Evolutionary conservation across 768 basidiomycete genomes (phyloP), one percentile per base, ranked within the genome.

Genomic region (Termitomyces sp.): DNA sequence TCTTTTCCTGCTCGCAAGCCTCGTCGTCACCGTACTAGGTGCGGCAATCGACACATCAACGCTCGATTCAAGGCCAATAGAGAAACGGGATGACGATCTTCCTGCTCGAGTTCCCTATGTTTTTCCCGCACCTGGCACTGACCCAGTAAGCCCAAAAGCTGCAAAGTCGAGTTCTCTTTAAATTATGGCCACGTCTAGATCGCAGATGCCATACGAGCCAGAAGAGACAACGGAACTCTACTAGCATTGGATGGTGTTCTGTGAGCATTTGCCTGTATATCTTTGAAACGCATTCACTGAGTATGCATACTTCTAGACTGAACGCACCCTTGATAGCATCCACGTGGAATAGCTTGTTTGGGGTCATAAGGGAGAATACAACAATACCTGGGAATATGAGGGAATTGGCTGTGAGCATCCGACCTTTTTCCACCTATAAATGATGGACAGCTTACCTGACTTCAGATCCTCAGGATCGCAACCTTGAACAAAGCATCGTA

Each of bases 31-130:
- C 52, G 43, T 59, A 9, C 41, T 61, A 10, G 40, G 65, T 30
- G 41, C 55, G 30, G 60, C 52, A 49, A 35, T 49, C 16, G 53
- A 46, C 35, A 48, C 55, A 50, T 52, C 55, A 6, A 48, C 46
- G 12, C 56, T 35, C 16, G n/a, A 14, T 16, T 18, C 40, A 2
- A 43, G n/a, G 26, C 35, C 55, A 38, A 26, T 60, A 12, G 47
- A 66, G n/a, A 61, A 59, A 40, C 68, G 75, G 30, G 76, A 79
- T 56, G 71, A 74, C 60, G 67, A 74, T 47, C 62, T 74, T 32
- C 75, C 77, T 50, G 77, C 77, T 20, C 72, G 77, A 18, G 74
- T 79, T 35, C 77, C 77, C 4, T 79, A 79, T 38, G 64, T 77
- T 7, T 74, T 77, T 55, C 77, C 77, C 3, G 52, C 70, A 4